Base-by-base conservation (phyloP, 2,329 filamentous ascomycete species). In the Fusarium sp. region DNA sequence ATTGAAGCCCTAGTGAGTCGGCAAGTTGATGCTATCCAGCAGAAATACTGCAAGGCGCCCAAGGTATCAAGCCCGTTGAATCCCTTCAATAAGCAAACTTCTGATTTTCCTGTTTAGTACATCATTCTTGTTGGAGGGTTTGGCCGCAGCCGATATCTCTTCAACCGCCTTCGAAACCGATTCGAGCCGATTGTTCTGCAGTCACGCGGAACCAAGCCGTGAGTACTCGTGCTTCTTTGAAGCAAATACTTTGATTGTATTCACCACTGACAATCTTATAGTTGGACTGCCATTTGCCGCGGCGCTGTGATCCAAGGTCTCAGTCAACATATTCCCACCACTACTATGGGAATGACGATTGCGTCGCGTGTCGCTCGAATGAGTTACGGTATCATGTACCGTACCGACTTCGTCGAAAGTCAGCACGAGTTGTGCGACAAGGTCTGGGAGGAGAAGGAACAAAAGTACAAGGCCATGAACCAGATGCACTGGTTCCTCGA, bases 51-150 rank as follows among this genome's bases (percentile, higher is more conserved):
- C 0, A 38, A 62, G 1, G 2, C 23, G 0, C 77, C 78, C 0
- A 79, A 78, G 30, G 45, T 47, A 8, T 23, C 9, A 33, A 6
- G 8, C 13, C 7, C 12, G 9, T 3, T 7, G 7, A 11, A 20
- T 3, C 8, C n/a, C 8, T 6, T 5, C 8, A 10, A 8, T 4
- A 8, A 13, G 28, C 20, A 1, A 0, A 1, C n/a, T 18, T 12
- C 55, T 61, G 2, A 62, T 16, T 15, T 8, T 0, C 0, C 6
- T 1, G 1, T 3, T 6, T 8, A 82, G 81, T 77, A 76, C n/a
- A 56, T 83, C 5, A 72, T 83, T 4, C 72, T 83, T 0, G 80
- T 79, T 0, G 81, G 81, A 0, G 81, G 81, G 0, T 79, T 83
- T 15, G 81, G 81, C 0, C 65, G 76, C 1, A 78, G 73, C 8